Evolutionary conservation across 2,329 filamentous ascomycete species (phyloP).

Genomic region (Epichloe sibirici): DNA sequence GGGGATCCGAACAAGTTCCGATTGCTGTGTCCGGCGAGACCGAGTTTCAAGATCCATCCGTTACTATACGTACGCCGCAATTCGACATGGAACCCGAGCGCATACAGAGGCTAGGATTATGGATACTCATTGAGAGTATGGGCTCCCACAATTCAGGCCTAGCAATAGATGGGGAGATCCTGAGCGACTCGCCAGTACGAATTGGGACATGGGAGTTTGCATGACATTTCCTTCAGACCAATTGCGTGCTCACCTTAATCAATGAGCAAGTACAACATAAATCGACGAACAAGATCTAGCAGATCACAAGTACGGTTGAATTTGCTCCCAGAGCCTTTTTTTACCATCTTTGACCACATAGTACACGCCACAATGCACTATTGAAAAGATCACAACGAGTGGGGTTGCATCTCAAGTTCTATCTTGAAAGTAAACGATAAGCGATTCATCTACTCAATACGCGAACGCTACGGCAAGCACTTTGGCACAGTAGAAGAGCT

Average conservation of each 20-base stretch:
- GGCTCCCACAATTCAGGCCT: conserved; percentile 35
- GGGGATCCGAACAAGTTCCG: conserved; percentile 53
- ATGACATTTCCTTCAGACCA: not conserved
- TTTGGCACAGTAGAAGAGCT: not conserved
- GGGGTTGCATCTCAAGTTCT: no score
- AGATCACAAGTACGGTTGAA: not conserved
- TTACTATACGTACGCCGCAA: conserved; percentile 57
- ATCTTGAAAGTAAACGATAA: no score
- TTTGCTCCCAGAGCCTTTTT: not conserved
- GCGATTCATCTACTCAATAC: not conserved
- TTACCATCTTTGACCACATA: not conserved
- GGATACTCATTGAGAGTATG: conserved; percentile 73
- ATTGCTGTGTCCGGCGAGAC: conserved; percentile 59
- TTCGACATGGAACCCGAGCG: conserved; percentile 61
- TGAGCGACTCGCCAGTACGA: conserved; percentile 35
- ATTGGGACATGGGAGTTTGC: conserved; percentile 29
- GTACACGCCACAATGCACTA: not conserved
- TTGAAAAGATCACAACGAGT: no score
- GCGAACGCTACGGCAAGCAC: not conserved
- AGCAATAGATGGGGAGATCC: conserved; percentile 39
- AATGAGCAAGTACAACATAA: not conserved
- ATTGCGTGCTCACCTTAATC: not conserved
- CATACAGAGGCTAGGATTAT: conserved; percentile 46
- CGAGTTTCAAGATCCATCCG: conserved; percentile 56
- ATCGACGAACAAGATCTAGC: not conserved